Evolutionary conservation across 345 rosid species (phyloP).

Genomic region (Cardamine resedifolia): DNA sequence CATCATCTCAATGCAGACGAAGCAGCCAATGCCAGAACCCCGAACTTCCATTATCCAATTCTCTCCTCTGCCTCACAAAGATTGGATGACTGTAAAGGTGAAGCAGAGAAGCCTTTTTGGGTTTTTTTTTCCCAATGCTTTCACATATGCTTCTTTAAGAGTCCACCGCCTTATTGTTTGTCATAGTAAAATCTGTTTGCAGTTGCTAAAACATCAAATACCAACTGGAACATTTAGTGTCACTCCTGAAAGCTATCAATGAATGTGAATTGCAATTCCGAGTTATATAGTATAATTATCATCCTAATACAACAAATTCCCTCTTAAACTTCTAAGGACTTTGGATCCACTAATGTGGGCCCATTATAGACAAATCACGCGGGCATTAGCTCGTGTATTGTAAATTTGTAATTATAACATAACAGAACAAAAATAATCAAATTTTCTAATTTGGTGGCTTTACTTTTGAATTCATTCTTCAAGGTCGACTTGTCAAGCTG

Average conservation of each 20-base stretch:
- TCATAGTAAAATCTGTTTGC: constrained; percentile 48
- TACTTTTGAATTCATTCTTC: constrained; percentile 1
- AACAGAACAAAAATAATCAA: no score
- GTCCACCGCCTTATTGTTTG: not conserved
- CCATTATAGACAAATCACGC: not conserved
- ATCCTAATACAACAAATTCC: not conserved
- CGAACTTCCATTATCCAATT: constrained; percentile 9
- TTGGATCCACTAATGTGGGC: constrained; percentile 45
- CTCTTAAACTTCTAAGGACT: constrained; percentile 31
- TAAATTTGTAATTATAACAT: not conserved
- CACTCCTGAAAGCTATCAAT: no score
- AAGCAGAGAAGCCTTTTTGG: no score
- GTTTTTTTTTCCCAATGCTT: no score
- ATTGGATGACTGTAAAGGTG: not conserved
- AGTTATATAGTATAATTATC: no score
- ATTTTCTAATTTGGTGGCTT: constrained; percentile 19
- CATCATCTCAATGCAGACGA: not conserved
- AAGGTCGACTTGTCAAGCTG: not conserved
- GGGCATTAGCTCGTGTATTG: not conserved
- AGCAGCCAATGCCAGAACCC: constrained; percentile 7
- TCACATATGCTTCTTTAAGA: no score
- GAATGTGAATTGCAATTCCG: no score
- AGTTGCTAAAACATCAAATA: constrained; percentile 49
- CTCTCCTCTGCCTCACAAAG: constrained; percentile 33
- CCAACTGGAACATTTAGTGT: constrained; percentile 45